phyloP scores from a whole-genome alignment of 768 basidiomycete species.

The Tulasnella sp. region DNA sequence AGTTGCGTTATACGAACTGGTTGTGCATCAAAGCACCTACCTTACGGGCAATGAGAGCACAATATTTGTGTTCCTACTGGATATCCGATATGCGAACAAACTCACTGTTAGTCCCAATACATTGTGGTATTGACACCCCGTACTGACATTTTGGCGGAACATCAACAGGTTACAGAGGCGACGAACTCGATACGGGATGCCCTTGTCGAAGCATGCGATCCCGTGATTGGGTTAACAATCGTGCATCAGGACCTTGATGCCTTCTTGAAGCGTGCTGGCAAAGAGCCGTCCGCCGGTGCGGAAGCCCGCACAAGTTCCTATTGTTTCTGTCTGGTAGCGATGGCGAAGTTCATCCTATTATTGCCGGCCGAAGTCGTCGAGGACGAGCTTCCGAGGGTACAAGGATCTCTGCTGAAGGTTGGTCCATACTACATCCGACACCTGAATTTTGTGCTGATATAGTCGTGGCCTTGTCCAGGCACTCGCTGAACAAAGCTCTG shows the following conservation, averaged over 20 bases:
- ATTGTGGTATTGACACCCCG: not conserved
- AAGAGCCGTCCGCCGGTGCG: slow-evolving; percentile 29
- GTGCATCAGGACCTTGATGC: slow-evolving; percentile 61
- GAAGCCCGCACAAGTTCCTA: slow-evolving; percentile 55
- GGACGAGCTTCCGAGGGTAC: slow-evolving; percentile 73
- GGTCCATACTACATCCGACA: too few species aligned
- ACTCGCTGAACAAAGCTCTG: slow-evolving; percentile 6
- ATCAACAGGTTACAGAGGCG: slow-evolving; percentile 64
- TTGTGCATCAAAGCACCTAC: slow-evolving; percentile 60
- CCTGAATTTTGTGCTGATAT: too few species aligned
- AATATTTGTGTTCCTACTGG: slow-evolving; percentile 59
- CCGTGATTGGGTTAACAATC: slow-evolving; percentile 76
- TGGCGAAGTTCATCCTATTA: slow-evolving; percentile 73
- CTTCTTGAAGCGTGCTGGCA: slow-evolving; percentile 47
- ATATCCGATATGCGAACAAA: slow-evolving; percentile 61
- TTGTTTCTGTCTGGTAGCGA: slow-evolving; percentile 73
- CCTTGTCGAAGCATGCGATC: slow-evolving; percentile 59
- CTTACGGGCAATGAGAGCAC: slow-evolving; percentile 75
- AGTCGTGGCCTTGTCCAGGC: slow-evolving; percentile 37
- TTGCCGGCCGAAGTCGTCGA: slow-evolving; percentile 77
- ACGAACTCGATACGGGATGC: slow-evolving; percentile 73
- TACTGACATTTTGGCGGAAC: not conserved
- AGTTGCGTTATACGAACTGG: slow-evolving; percentile 73
- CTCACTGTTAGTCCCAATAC: slow-evolving; percentile 42
- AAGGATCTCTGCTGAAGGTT: slow-evolving; percentile 58